Base-by-base conservation (phyloP, 495 filamentous ascomycete genomes). In the Oidiodendron maius region DNA sequence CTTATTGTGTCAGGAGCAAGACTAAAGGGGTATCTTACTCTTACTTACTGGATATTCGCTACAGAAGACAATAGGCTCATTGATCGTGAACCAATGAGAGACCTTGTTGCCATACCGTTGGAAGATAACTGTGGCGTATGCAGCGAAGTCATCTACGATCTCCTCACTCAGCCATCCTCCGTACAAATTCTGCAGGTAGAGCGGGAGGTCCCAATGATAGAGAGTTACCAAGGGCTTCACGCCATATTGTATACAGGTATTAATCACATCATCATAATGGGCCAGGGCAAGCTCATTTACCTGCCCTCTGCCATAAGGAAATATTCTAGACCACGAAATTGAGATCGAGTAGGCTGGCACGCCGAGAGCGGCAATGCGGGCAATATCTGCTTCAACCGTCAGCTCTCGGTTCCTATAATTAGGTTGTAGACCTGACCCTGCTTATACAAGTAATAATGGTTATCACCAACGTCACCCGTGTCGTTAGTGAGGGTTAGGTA, bases 391-490 rank as follows among this genome's bases (percentile, higher is more conserved):
- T 24, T 8, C n/a, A 42, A 18, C 20, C 16, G 26, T 23, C 1
- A 32, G 22, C 40, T 26, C 22, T 18, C 0, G 1, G 11, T 10
- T 40, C 15, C 9, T 24, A 43, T 23, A 16, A 15, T 36, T 40
- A 9, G 2, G 8, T 44, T 34, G 11, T 11, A 35, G 23, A 16
- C 6, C 22, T 37, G 15, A 56, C 53, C 53, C 45, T 71, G 66
- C 53, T 71, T 71, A 49, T 73, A 73, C 11, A 71, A 43, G 26
- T 64, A 72, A 42, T 72, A 73, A 42, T 71, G 67, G 26, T 70
- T 64, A 28, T 58, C 62, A 3, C 63, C 57, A 32, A 71, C 53
- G 46, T 71, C 69, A 12, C 68, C 69, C 6, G 64, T 73, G 11
- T 66, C 56, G 37, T 69, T 63, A 16, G 71, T 62, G 15, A 48